Evolutionary conservation across 2,329 filamentous ascomycete genomes (phyloP), one percentile per base, ranked within the genome.

Genomic region (Chaetomiaceae sp.): DNA sequence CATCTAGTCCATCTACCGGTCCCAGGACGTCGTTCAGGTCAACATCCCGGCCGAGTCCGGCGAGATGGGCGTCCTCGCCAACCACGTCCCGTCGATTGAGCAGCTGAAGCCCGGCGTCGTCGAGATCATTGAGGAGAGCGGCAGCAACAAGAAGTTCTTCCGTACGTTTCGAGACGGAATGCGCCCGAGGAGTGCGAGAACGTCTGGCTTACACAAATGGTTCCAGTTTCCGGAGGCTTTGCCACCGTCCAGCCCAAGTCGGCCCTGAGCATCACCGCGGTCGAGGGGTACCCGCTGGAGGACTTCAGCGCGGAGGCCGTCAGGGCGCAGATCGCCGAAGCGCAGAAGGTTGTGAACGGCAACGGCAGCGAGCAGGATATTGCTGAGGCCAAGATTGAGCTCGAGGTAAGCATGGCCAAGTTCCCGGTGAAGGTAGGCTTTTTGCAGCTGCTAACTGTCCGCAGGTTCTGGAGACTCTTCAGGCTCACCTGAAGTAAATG

Each of bases 31-130:
- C 66, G 83, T 97, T 65, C 93, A 98, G 78, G 93, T 98, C 78
- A 98, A 98, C 81, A 84, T 98, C 65, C 86, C 93, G 68, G 93
- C 93, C 65, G 93, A 95, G 71, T 94, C 90, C 54, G 93, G 93
- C 69, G 93, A 97, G 63, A 98, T 98, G 93, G 93, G 93, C 86
- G 85, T 98, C 63, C 86, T 98, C 67, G 93, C 93, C 69, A 94
- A 93, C 79, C 93, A 98, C 81, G 93, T 98, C 63, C 90, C 93
- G 57, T 89, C 90, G 53, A 97, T 98, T 66, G 93, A 98, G 79
- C 93, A 98, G 79, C 79, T 98, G 71, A 95, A 94, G 81, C 90
- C 93, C 52, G 93, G 93, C 65, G 74, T 97, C 60, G 79, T 98
- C 60, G 91, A 97, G 78, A 79, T 98, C 65, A 81, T 97, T 59